Evolutionary conservation across 352 stramenopile species (phyloP).

Genomic region (Phytophthora crassamura): DNA sequence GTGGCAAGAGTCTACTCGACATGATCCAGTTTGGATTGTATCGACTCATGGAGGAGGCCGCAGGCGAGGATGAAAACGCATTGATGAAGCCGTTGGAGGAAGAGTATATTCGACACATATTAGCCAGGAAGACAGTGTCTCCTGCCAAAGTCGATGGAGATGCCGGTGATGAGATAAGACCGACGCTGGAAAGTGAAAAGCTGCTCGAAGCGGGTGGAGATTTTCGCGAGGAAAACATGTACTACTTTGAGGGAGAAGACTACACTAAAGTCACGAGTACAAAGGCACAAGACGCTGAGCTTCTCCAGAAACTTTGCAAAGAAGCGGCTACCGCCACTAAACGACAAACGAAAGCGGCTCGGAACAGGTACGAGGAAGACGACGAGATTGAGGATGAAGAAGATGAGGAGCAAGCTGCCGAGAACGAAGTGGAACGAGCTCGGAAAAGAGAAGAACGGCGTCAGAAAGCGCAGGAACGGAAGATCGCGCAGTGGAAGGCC

Average conservation of each 20-base stretch:
- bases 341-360: constrained; percentile 35
- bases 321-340: constrained; percentile 29
- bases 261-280: constrained; percentile 52
- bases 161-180: constrained; percentile 9
- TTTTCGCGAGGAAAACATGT: constrained; percentile 82
- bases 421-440: constrained; percentile 49
- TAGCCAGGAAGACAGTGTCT: constrained; percentile 31
- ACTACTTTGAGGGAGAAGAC: constrained; percentile 85
- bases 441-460: constrained; percentile 52
- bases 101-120: constrained; percentile 62
- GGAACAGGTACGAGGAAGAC: constrained; percentile 47
- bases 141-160: neutral
- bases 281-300: constrained; percentile 48
- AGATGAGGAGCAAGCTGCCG: constrained; percentile 37
- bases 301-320: constrained; percentile 48
- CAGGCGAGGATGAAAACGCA: constrained; percentile 33
- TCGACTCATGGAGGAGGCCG: constrained; percentile 59
- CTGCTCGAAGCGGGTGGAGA: constrained; percentile 63
- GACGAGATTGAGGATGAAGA: constrained; percentile 46
- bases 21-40: constrained; percentile 83
- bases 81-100: constrained; percentile 61
- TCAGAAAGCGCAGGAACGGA: constrained; percentile 50
- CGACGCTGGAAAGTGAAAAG: constrained; percentile 48
- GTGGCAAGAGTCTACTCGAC: constrained; percentile 57
- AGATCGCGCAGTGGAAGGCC: constrained; percentile 58